These are phyloP conservation scores for Laguncularia racemosa DNA, from an alignment of 345 rosid genomes.

Conservation along the genomic window DNA sequence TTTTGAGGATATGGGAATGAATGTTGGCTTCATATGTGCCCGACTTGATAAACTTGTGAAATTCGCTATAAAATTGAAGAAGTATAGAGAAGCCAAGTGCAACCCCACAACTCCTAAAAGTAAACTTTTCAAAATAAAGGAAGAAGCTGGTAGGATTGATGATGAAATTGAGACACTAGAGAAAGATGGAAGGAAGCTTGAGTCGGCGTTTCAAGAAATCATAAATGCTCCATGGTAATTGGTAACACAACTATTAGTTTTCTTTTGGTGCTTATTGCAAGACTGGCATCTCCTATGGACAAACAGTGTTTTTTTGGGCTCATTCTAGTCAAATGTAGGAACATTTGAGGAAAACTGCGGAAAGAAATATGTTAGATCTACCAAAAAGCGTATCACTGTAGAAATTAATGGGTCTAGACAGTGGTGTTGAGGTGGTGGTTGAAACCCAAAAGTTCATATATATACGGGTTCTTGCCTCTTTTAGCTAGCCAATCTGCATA, in stretches of 20 bases:
- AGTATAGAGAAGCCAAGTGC: constrained; percentile 10
- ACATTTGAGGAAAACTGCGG: no score
- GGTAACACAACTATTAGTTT: no score
- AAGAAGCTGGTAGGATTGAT: constrained; percentile 17
- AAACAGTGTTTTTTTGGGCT: background rate
- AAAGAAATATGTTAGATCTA: no score
- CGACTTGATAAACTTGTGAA: constrained; percentile 25
- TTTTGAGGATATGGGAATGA: constrained; percentile 42
- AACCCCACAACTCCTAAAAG: constrained; percentile 24
- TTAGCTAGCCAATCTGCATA: no score
- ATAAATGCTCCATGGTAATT: constrained; percentile 30
- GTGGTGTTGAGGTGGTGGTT: no score
- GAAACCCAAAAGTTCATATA: no score
- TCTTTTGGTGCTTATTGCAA: background rate
- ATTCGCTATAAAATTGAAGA: constrained; percentile 21
- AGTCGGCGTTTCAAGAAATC: constrained; percentile 18
- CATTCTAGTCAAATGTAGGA: background rate
- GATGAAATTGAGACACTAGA: constrained; percentile 20
- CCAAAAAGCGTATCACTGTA: no score
- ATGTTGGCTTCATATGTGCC: constrained; percentile 30
- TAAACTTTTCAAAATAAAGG: constrained; percentile 17
- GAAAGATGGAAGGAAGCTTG: constrained; percentile 19
- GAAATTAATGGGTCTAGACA: no score
- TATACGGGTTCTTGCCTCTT: no score
- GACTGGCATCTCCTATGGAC: background rate